These are phyloP conservation scores for Penicillium fimorum DNA, from an alignment of 495 filamentous ascomycete species.

Conservation along the genomic window DNA sequence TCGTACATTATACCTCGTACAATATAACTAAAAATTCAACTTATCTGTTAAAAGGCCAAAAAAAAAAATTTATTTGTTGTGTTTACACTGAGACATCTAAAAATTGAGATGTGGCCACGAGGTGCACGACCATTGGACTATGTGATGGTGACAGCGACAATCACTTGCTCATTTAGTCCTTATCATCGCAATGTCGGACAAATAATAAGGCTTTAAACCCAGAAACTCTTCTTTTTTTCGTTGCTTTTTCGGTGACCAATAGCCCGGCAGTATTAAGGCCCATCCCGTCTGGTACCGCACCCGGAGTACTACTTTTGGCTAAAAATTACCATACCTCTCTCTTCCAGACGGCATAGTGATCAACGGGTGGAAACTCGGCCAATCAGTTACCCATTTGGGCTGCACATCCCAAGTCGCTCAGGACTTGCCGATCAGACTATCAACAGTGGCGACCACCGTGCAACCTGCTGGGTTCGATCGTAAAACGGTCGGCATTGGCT, in stretches of 20 bases:
- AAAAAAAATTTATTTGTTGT: no score
- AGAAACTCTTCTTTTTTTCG: not conserved
- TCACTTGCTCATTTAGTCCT: slow-evolving; percentile 21
- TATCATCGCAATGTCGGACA: slow-evolving; percentile 21
- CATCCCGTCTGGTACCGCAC: not conserved
- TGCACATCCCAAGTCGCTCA: slow-evolving; percentile 19
- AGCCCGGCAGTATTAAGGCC: not conserved
- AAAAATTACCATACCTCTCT: no score
- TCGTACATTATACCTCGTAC: no score
- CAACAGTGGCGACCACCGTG: slow-evolving; percentile 28
- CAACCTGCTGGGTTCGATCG: slow-evolving; percentile 20
- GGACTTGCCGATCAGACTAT: slow-evolving; percentile 24
- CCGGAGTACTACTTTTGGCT: not conserved
- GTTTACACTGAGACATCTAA: slow-evolving; percentile 11
- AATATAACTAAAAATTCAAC: no score
- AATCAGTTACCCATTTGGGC: slow-evolving; percentile 21
- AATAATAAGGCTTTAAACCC: slow-evolving; percentile 7
- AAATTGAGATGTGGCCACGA: slow-evolving; percentile 27
- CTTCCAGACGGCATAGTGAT: slow-evolving; percentile 9
- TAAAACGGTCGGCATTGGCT: slow-evolving; percentile 32
- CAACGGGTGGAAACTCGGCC: slow-evolving; percentile 20
- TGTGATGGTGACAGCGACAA: slow-evolving; percentile 31
- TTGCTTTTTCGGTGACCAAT: slow-evolving; percentile 3
- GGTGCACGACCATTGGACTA: slow-evolving; percentile 25
- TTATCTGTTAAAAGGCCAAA: not conserved